Conservation (phyloP, 1,139 yeast species). For the Arxiozyma telluris region DNA sequence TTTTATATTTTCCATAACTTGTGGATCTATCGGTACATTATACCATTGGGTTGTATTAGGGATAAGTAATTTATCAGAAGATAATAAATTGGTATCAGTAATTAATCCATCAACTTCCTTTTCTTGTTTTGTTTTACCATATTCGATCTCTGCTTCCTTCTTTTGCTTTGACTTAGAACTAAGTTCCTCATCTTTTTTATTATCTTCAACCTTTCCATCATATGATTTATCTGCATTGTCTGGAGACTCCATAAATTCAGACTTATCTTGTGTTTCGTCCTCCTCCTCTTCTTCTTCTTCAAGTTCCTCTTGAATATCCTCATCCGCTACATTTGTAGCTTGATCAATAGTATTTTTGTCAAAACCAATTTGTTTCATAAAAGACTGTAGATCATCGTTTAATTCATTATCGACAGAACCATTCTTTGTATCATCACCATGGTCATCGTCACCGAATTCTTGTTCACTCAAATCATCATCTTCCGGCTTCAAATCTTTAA, state of each 20-base stretch:
- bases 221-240: conserved; percentile 6
- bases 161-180: conserved; percentile 16
- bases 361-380: conserved; percentile 65
- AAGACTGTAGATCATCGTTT: conserved; percentile 49
- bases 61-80: conserved; percentile 47
- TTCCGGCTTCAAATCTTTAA: conserved; percentile 45
- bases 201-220: too few relatives aligned
- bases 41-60: conserved; percentile 75
- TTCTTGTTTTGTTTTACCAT: conserved; percentile 22
- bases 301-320: conserved; percentile 14
- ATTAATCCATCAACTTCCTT: conserved; percentile 36
- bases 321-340: conserved; percentile 22
- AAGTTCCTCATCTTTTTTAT: conserved; percentile 5
- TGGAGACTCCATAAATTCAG: conserved; percentile 16
- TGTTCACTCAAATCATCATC: conserved; percentile 58
- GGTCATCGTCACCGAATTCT: conserved; percentile 40
- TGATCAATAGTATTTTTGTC: conserved; percentile 29
- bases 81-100: conserved; percentile 46
- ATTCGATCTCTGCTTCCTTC: conserved; percentile 12
- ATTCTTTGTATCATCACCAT: conserved; percentile 33
- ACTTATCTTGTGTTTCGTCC: conserved; percentile 16
- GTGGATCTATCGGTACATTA: conserved; percentile 40
- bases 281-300: conserved; percentile 33
- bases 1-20: conserved; percentile 27
- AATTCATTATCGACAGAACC: conserved; percentile 41